phyloP scores from a whole-genome alignment of 179 eudicot species.

The Dionaea muscipula region DNA sequence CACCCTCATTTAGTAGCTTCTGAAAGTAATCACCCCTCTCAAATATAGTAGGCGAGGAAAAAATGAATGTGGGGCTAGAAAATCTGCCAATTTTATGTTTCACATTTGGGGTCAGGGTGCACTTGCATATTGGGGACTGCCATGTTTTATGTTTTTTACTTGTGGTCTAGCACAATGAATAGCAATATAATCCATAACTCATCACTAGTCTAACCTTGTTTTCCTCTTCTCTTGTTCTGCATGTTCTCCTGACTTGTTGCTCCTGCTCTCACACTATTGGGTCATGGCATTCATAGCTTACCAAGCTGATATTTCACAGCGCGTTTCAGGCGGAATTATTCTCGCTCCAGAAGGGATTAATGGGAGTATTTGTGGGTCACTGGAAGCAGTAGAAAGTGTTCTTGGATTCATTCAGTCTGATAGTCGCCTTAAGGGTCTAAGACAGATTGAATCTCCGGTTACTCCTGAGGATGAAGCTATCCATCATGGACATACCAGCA shows the following conservation, averaged over 20 bases:
- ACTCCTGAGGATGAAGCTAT: constrained; percentile 97
- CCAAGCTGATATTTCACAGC: constrained; percentile 74
- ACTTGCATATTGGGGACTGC: too few species aligned
- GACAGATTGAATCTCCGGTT: constrained; percentile 80
- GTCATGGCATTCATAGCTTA: constrained; percentile 28
- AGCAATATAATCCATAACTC: neutral
- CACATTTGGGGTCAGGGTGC: too few species aligned
- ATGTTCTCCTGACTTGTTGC: too few species aligned
- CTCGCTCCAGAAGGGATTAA: constrained; percentile 99
- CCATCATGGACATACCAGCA: constrained; percentile 86
- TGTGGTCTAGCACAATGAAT: too few species aligned
- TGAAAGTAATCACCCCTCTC: too few species aligned
- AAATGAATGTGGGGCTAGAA: too few species aligned
- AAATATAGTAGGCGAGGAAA: too few species aligned
- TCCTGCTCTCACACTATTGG: neutral
- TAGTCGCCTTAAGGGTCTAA: constrained; percentile 58
- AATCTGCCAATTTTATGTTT: too few species aligned
- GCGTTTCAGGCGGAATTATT: constrained; percentile 97
- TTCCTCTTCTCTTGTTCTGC: too few species aligned
- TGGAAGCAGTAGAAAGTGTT: constrained; percentile 69
- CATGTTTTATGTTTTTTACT: too few species aligned
- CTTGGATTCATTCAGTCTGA: constrained; percentile 69
- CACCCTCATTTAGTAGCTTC: too few species aligned
- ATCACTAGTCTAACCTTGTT: neutral
- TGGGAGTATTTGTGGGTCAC: constrained; percentile 87